These are phyloP conservation scores for Endocalyx cinctus DNA, from an alignment of 2,329 filamentous ascomycete genomes.

Conservation along the genomic window DNA sequence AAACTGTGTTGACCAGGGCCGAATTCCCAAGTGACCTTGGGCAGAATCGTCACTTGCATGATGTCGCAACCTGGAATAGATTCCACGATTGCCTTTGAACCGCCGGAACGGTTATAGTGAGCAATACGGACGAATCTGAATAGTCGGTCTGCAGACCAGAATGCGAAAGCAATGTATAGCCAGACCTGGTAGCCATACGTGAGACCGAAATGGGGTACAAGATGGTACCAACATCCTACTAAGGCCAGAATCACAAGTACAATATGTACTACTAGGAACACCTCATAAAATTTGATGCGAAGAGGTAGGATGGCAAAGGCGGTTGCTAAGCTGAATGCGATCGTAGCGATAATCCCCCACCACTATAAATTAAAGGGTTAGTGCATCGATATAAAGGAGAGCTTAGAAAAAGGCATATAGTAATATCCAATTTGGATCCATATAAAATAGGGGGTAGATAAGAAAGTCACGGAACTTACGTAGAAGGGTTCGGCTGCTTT, in stretches of 20 bases:
- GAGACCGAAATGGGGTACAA: constrained; percentile 17
- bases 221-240: constrained; percentile 21
- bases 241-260: constrained; percentile 21
- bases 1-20: constrained; percentile 15
- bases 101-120: constrained; percentile 14
- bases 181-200: constrained; percentile 22
- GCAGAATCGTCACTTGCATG: constrained; percentile 14
- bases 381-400: too few relatives aligned
- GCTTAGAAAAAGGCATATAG: too few relatives aligned
- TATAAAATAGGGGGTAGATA: too few relatives aligned
- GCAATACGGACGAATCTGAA: constrained; percentile 13
- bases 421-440: too few relatives aligned
- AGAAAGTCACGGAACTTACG: constrained; percentile 1
- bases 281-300: constrained; percentile 23
- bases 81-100: constrained; percentile 8
- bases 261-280: constrained; percentile 26
- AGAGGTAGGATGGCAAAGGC: constrained; percentile 21
- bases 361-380: too few relatives aligned
- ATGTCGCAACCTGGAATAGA: constrained; percentile 10
- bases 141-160: constrained; percentile 20
- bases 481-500: constrained; percentile 11
- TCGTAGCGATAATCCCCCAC: constrained; percentile 24
- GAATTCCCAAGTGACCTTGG: constrained; percentile 3
- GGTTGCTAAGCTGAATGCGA: constrained; percentile 19
- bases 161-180: constrained; percentile 19